Conservation (phyloP, 2,329 filamentous ascomycete species). For the Periconia sp. region DNA sequence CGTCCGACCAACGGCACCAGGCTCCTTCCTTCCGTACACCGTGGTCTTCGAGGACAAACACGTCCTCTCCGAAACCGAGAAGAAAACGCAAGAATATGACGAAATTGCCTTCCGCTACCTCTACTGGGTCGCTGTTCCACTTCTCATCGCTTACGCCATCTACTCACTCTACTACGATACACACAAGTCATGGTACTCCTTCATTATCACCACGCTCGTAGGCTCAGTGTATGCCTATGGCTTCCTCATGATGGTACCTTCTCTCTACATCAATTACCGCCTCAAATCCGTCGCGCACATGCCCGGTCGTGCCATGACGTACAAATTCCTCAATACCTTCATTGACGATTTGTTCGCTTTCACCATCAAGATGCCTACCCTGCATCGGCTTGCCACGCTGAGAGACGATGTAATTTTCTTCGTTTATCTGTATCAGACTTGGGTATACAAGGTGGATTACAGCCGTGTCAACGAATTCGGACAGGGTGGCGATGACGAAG, state of each 20-base stretch:
- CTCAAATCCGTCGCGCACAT: slow-evolving; percentile 92
- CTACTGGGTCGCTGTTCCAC: slow-evolving; percentile 87
- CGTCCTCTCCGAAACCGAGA: slow-evolving; percentile 90
- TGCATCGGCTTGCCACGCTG: slow-evolving; percentile 90
- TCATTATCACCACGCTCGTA: slow-evolving; percentile 91
- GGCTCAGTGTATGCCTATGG: slow-evolving; percentile 97
- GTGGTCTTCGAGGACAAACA: slow-evolving; percentile 96
- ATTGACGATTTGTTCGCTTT: slow-evolving; percentile 99
- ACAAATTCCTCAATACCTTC: slow-evolving; percentile 98
- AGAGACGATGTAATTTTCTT: slow-evolving; percentile 98
- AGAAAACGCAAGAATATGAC: slow-evolving; percentile 98
- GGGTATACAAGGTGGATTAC: slow-evolving; percentile 90
- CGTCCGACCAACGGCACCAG: slow-evolving; percentile 70
- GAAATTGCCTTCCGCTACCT: slow-evolving; percentile 97
- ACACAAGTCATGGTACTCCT: slow-evolving; percentile 98
- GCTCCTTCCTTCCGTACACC: slow-evolving; percentile 77
- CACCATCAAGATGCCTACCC: slow-evolving; percentile 97
- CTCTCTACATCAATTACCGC: slow-evolving; percentile 98
- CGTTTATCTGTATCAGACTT: slow-evolving; percentile 93
- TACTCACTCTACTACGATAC: slow-evolving; percentile 93
- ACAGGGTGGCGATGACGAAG: slow-evolving; percentile 89
- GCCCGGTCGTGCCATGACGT: slow-evolving; percentile 94
- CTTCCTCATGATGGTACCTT: slow-evolving; percentile 99
- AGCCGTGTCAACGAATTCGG: slow-evolving; percentile 96
- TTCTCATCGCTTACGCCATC: slow-evolving; percentile 84